Percentiles rank a stretch among this genome's conserved stretches.
Evolutionary conservation across 2,329 filamentous ascomycete genomes (phyloP).

Genomic region (Pseudofabraea citricarpa): DNA sequence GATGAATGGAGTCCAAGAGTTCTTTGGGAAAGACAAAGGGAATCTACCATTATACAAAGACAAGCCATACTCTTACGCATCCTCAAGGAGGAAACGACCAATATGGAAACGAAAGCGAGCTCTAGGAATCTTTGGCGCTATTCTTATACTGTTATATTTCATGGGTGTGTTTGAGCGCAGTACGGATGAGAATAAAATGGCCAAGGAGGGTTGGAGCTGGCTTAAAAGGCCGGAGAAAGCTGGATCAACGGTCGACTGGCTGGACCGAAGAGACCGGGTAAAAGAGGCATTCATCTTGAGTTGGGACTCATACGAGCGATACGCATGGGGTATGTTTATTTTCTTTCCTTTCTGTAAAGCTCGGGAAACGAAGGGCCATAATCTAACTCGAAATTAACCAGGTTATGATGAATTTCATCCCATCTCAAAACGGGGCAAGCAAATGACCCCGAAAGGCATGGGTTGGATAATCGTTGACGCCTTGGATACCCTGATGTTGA

Average conservation of each 20-base stretch:
- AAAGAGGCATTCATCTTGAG: conserved; percentile 86
- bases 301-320: conserved; percentile 87
- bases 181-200: conserved; percentile 24
- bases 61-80: conserved; percentile 77
- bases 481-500: conserved; percentile 93
- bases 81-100: conserved; percentile 52
- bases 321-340: conserved; percentile 88
- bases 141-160: conserved; percentile 63
- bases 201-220: conserved; percentile 52
- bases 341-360: too few species aligned
- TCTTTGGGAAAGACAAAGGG: conserved; percentile 53
- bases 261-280: conserved; percentile 70
- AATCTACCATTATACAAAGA: conserved; percentile 96
- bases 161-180: conserved; percentile 52
- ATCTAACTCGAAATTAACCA: conserved; percentile 26
- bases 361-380: too few species aligned
- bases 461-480: conserved; percentile 99
- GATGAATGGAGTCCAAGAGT: conserved; percentile 51
- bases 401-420: conserved; percentile 86
- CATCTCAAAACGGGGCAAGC: conserved; percentile 67
- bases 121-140: conserved; percentile 44
- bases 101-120: conserved; percentile 62
- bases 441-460: conserved; percentile 85
- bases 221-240: conserved; percentile 43
- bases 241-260: conserved; percentile 60